Percentiles rank a stretch among this genome's conserved stretches.
Conservation (phyloP, 306 rosid species). For the Glycyrrhiza uralensis region DNA sequence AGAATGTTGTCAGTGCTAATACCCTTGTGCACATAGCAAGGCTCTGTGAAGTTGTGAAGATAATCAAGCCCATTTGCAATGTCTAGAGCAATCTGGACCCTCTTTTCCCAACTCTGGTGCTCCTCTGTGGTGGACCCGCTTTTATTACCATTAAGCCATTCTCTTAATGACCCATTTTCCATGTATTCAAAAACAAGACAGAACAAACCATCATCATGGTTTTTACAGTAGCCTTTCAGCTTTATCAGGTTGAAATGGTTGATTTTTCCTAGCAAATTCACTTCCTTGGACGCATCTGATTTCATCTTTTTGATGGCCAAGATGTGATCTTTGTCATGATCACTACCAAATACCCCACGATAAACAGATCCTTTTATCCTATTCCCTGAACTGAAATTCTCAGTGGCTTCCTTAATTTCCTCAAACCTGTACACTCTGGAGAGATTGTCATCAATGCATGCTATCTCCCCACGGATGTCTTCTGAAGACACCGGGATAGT, state of each 20-base stretch:
- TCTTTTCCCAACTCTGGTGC: slow-evolving; percentile 45
- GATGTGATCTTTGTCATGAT: background rate
- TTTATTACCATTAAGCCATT: slow-evolving; percentile 60
- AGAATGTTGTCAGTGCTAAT: slow-evolving; percentile 54
- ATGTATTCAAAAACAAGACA: slow-evolving; percentile 64
- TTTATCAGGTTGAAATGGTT: slow-evolving; percentile 66
- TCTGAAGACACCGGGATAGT: background rate
- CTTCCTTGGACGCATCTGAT: slow-evolving; percentile 47
- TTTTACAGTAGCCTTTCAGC: slow-evolving; percentile 57
- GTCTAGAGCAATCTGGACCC: slow-evolving; percentile 74
- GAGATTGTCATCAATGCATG: slow-evolving; percentile 39
- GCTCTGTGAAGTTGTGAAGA: slow-evolving; percentile 76
- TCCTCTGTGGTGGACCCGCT: slow-evolving; percentile 21
- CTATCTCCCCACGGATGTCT: slow-evolving; percentile 41
- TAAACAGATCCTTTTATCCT: slow-evolving; percentile 45
- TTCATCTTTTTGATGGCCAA: slow-evolving; percentile 50
- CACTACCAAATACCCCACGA: slow-evolving; percentile 35
- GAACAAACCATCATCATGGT: slow-evolving; percentile 23
- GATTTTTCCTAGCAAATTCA: slow-evolving; percentile 55
- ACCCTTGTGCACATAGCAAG: slow-evolving; percentile 60
- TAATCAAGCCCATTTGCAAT: slow-evolving; percentile 74
- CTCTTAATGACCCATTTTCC: slow-evolving; percentile 66
- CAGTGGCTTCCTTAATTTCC: slow-evolving; percentile 47
- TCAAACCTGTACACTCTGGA: slow-evolving; percentile 33
- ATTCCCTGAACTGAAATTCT: slow-evolving; percentile 45